Conservation (phyloP, 2,329 filamentous ascomycete genomes). For the Aspergillus costaricaensis region DNA sequence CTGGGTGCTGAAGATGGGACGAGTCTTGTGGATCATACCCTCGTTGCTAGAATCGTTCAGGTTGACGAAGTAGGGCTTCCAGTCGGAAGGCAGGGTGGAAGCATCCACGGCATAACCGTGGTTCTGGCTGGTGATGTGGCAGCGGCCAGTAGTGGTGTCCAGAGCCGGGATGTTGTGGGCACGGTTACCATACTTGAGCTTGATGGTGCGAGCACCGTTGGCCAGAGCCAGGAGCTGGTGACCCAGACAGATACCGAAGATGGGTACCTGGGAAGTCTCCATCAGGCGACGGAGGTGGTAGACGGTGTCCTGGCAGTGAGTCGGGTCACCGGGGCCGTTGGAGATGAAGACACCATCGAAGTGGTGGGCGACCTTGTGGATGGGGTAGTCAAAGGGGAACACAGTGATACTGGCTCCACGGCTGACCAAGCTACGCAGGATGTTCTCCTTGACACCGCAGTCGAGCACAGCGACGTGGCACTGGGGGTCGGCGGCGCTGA, state of each 20-base stretch:
- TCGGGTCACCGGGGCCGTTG: slow-evolving; percentile 97
- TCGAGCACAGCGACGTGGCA: slow-evolving; percentile 94
- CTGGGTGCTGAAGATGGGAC: slow-evolving; percentile 96
- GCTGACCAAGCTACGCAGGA: slow-evolving; percentile 87
- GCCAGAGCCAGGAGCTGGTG: slow-evolving; percentile 94
- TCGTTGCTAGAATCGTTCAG: slow-evolving; percentile 97
- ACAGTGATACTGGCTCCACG: slow-evolving; percentile 90
- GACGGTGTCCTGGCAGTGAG: slow-evolving; percentile 91
- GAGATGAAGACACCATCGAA: slow-evolving; percentile 99
- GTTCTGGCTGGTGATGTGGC: slow-evolving; percentile 98
- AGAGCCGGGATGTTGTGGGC: slow-evolving; percentile 97
- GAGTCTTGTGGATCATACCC: slow-evolving; percentile 92
- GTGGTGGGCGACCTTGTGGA: slow-evolving; percentile 97
- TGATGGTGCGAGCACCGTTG: slow-evolving; percentile 84
- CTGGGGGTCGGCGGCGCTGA: slow-evolving; percentile 78
- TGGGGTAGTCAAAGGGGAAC: slow-evolving; percentile 95
- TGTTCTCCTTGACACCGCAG: slow-evolving; percentile 99
- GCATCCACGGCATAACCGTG: slow-evolving; percentile 96
- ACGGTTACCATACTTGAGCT: slow-evolving; percentile 99
- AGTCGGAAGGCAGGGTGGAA: slow-evolving; percentile 76
- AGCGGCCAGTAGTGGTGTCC: slow-evolving; percentile 91
- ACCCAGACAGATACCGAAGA: slow-evolving; percentile 97
- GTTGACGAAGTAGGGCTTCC: slow-evolving; percentile 98
- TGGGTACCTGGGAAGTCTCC: slow-evolving; percentile 83
- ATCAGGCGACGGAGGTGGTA: slow-evolving; percentile 91